A percentile compares a stretch with the other conserved stretches of the same genome.
phyloP scores from a whole-genome alignment of 306 rosid species.

The Quercus dentata region DNA sequence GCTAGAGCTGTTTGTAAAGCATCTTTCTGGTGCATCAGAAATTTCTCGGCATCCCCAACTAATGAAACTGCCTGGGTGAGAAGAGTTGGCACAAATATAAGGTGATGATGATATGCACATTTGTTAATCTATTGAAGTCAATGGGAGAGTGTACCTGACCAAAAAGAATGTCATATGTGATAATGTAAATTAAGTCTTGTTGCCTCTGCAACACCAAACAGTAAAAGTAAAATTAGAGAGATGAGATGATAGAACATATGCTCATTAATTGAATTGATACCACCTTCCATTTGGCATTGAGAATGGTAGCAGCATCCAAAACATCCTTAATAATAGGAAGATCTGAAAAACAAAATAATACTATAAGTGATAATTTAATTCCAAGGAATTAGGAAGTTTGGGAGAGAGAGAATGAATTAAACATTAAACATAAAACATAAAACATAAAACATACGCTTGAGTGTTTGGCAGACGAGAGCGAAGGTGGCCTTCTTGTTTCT shows the following conservation, averaged over 20 bases:
- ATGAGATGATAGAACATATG: neutral
- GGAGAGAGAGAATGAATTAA: too few relatives aligned
- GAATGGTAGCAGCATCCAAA: slow-evolving; percentile 42
- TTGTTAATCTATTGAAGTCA: neutral
- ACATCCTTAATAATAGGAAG: slow-evolving; percentile 70
- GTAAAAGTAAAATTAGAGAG: too few relatives aligned
- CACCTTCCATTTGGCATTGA: slow-evolving; percentile 90
- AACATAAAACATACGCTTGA: slow-evolving; percentile 51
- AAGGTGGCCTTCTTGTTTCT: slow-evolving; percentile 86
- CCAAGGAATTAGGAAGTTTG: too few relatives aligned
- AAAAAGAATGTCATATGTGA: slow-evolving; percentile 80
- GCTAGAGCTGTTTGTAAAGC: slow-evolving; percentile 51
- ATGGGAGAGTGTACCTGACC: slow-evolving; percentile 52
- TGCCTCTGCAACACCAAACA: slow-evolving; percentile 49
- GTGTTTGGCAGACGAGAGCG: slow-evolving; percentile 84
- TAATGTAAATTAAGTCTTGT: slow-evolving; percentile 64
- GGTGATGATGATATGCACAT: neutral
- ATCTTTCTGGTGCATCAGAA: slow-evolving; percentile 49
- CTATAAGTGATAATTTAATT: too few relatives aligned
- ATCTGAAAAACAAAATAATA: slow-evolving; percentile 39
- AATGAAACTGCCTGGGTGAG: slow-evolving; percentile 47
- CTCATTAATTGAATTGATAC: too few relatives aligned
- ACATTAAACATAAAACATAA: too few relatives aligned
- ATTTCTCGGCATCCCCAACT: slow-evolving; percentile 80
- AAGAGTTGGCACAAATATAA: neutral